Evolutionary conservation across 352 stramenopile genomes (phyloP).

Genomic region (Halophytophthora polymorphica): DNA sequence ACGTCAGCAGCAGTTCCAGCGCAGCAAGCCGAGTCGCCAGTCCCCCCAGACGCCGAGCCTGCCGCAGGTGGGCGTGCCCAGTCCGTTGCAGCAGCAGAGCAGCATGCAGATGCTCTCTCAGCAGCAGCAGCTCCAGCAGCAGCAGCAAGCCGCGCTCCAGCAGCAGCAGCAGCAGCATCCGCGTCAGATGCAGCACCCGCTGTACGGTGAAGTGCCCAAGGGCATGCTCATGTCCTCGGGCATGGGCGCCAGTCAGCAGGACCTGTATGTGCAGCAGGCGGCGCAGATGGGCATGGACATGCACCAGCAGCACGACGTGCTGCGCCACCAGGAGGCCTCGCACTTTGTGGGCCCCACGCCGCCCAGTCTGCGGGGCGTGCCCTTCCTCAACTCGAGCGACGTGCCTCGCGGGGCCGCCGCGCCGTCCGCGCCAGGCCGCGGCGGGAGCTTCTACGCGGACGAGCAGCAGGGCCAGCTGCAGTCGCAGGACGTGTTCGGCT

Average conservation of each 20-base stretch:
- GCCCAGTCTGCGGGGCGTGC: conserved; percentile 15
- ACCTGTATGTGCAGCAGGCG: conserved; percentile 47
- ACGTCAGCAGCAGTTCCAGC: conserved; percentile 33
- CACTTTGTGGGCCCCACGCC: conserved; percentile 24
- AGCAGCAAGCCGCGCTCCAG: conserved; percentile 37
- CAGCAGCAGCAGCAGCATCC: conserved; percentile 46
- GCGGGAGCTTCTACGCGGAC: conserved; percentile 42
- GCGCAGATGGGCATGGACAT: conserved; percentile 57
- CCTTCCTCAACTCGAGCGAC: conserved; percentile 24
- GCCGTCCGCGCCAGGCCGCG: conserved; percentile 25
- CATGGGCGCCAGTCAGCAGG: conserved; percentile 37
- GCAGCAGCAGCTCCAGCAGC: conserved; percentile 38
- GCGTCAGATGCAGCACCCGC: conserved; percentile 43
- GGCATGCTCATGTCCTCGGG: conserved; percentile 43
- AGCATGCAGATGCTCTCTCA: conserved; percentile 41
- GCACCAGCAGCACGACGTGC: conserved; percentile 38
- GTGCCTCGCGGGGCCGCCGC: conserved; percentile 16
- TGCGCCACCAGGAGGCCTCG: conserved; percentile 39
- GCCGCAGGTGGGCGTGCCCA: conserved; percentile 26
- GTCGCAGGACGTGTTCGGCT: conserved; percentile 47
- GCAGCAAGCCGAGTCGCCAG: conserved; percentile 19
- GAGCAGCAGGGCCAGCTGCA: conserved; percentile 41
- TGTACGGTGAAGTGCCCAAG: conserved; percentile 56
- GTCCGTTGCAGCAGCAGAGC: conserved; percentile 32
- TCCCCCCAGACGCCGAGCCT: conserved; percentile 11